Percentiles rank a stretch among this genome's conserved stretches.
Conservation (phyloP, 169 alveolate species). For the Plasmodium gonderi region DNA sequence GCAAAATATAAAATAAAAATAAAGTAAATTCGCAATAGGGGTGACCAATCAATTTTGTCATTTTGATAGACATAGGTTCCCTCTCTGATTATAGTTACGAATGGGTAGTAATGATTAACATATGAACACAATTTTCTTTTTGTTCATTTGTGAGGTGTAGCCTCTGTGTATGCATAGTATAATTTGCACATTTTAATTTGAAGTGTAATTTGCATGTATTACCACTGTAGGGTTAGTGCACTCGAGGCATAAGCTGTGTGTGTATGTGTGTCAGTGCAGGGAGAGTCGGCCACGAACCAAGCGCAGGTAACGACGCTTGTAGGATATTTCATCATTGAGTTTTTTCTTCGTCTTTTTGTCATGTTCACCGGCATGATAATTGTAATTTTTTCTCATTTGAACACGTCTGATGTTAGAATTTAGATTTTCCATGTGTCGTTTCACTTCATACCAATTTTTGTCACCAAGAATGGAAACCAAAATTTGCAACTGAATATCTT, state of each 20-base stretch:
- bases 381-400: constrained; percentile 3
- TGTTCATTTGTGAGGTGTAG: no score
- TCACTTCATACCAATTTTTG: constrained; percentile 51
- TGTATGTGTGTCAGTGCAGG: background rate
- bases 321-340: constrained; percentile 50
- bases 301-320: constrained; percentile 54
- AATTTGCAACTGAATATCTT: constrained; percentile 68
- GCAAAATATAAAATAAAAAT: no score
- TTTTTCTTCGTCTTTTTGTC: constrained; percentile 1
- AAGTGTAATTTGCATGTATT: no score
- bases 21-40: no score
- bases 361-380: background rate
- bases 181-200: no score
- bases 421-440: constrained; percentile 55
- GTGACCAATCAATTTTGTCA: no score
- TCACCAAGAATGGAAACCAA: constrained; percentile 69
- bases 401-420: constrained; percentile 30
- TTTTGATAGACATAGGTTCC: no score
- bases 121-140: no score
- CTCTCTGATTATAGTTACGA: no score
- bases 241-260: background rate
- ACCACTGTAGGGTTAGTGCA: no score
- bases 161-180: no score
- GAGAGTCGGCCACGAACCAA: background rate
- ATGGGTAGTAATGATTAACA: no score